phyloP scores from a whole-genome alignment of 768 basidiomycete species.

The Macrolepiota fuliginosa region DNA sequence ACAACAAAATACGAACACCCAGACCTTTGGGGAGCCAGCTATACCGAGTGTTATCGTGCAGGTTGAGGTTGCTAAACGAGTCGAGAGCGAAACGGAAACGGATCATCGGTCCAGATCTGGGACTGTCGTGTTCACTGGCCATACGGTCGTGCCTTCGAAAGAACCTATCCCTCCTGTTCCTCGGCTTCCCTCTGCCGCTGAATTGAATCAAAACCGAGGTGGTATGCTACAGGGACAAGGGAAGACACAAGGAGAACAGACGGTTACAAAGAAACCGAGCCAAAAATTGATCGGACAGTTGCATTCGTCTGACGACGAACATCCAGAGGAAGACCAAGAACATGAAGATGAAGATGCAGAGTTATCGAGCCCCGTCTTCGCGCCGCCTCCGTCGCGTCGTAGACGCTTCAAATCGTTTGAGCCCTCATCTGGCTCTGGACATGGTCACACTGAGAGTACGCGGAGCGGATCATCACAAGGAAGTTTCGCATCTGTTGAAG shows the following conservation, averaged over 20 bases:
- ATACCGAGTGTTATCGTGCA: constrained; percentile 5
- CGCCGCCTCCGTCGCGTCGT: not conserved
- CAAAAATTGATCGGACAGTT: constrained; percentile 8
- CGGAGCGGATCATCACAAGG: not conserved
- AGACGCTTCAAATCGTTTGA: not conserved
- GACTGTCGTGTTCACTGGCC: not conserved
- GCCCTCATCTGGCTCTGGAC: not conserved
- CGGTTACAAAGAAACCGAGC: not conserved
- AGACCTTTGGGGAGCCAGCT: not conserved
- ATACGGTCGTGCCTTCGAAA: not conserved
- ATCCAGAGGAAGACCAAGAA: not conserved
- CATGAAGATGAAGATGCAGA: not conserved
- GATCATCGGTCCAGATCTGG: not conserved
- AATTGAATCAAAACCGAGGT: not conserved
- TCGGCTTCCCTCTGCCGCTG: not conserved
- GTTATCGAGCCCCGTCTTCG: constrained; percentile 9
- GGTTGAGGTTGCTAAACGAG: constrained; percentile 7
- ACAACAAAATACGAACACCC: not conserved
- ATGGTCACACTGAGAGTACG: not conserved
- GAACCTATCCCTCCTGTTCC: not conserved
- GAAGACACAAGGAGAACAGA: not conserved
- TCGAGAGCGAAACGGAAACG: not conserved
- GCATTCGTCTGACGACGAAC: constrained; percentile 8
- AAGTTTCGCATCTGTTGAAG: not conserved
- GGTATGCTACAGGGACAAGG: not conserved